Evolutionary conservation across 202 grass and related monocot genomes (phyloP), one percentile per base, ranked within the genome.

Genomic region (Saccharum hybrid): DNA sequence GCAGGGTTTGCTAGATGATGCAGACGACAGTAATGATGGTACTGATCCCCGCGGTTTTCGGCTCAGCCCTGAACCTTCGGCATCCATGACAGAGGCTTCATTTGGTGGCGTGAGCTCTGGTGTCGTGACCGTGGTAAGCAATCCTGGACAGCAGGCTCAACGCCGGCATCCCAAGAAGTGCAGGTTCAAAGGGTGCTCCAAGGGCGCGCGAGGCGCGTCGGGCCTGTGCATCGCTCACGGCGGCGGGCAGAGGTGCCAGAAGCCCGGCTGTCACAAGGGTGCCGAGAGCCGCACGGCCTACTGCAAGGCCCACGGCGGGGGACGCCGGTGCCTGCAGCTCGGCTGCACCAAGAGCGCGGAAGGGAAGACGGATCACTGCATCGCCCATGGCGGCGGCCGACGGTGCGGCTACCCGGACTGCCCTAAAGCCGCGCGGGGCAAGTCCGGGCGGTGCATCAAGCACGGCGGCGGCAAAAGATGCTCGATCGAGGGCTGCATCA

Each of bases 201-300:
- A 99, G 85, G 96, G 93, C n/a, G 96, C 89, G 6, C 73, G 96
- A 23, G 96, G 96, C 18, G 93, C 96, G 19, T 91, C 96, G 6
- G 91, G 96, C 16, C 86, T 99, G 52, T 99, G 96, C 79, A 99
- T 99, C 80, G 89, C 93, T n/a, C 96, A 99, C 82, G 96, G 96
- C 72, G 96, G 96, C 51, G 96, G 96, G 46, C 93, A 96, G 78
- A 82, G 96, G 72, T 99, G 96, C 88, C 91, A 94, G 88, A 99
- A 96, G 49, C 91, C 86, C 30, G 91, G 93, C 19, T 99, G 96
- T 22, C 80, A 99, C 75, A 99, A 96, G 84, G 96, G 96, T 48
- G 93, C 96, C 31, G 96, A 99, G 82, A 92, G 93, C 82, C 89
- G 96, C 71, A 92, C 96, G 46, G 93, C 91, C 51, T 99, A 96